A percentile compares a stretch with the other conserved stretches of the same genome.
These are phyloP conservation scores for Microstegium vimineum DNA, from an alignment of 176 grass and related monocot species.

Conservation along the genomic window DNA sequence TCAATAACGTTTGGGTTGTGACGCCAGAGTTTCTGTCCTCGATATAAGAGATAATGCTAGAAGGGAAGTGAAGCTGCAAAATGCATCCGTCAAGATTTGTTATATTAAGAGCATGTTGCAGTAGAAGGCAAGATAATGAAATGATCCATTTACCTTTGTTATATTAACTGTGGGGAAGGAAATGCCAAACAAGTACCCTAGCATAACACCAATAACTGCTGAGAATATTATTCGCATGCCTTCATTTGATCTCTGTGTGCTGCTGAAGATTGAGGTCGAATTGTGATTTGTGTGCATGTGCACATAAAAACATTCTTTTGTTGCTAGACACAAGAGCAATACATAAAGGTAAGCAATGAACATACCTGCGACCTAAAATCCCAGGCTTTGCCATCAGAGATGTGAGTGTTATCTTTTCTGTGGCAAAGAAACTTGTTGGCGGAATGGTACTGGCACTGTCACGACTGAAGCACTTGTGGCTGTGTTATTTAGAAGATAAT, in stretches of 20 bases:
- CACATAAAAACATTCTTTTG: neutral
- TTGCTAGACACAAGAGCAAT: neutral
- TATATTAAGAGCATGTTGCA: neutral
- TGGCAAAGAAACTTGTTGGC: neutral
- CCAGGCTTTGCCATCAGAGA: conserved; percentile 46
- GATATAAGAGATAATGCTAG: conserved; percentile 79
- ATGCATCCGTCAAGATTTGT: neutral
- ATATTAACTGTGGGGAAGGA: conserved; percentile 81
- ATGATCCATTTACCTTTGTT: conserved; percentile 54
- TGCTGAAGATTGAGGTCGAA: conserved; percentile 9
- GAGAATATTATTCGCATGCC: conserved; percentile 66
- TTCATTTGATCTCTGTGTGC: conserved; percentile 61
- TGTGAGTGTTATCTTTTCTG: neutral
- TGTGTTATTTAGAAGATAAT: conserved; percentile 1
- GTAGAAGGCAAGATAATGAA: conserved; percentile 2
- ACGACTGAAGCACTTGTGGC: neutral
- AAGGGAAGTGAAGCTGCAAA: conserved; percentile 73
- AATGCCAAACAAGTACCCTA: conserved; percentile 84
- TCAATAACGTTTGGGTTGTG: conserved; percentile 83
- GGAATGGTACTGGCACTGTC: neutral
- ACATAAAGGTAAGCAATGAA: neutral
- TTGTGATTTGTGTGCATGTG: neutral
- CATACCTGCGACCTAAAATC: conserved; percentile 33
- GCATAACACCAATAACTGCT: conserved; percentile 62
- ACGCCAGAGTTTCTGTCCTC: conserved; percentile 88